Percentiles rank a stretch among this genome's conserved stretches.
phyloP scores from a whole-genome alignment of 257 asterid genomes.

The Anisodus tanguticus region DNA sequence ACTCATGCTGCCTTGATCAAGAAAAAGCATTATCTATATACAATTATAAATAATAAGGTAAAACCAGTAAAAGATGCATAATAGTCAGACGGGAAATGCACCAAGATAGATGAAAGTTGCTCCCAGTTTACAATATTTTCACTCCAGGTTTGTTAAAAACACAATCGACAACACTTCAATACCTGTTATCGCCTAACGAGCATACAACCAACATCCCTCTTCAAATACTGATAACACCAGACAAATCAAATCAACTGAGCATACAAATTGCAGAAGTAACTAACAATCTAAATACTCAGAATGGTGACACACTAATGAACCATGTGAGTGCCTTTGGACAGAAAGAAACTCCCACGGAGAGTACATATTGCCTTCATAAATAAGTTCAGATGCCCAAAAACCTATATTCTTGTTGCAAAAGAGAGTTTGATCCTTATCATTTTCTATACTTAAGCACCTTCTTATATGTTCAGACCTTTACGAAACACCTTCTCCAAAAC shows the following conservation, averaged over 20 bases:
- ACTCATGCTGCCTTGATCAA: neutral
- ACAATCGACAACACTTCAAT: neutral
- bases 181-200: neutral
- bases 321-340: constrained; percentile 19
- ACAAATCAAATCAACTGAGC: constrained; percentile 22
- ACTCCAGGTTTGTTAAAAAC: neutral
- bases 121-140: neutral
- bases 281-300: neutral
- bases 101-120: neutral
- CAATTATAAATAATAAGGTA: neutral
- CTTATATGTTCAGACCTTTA: too few relatives aligned
- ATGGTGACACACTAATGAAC: neutral
- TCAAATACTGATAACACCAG: neutral
- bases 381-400: neutral
- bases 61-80: neutral
- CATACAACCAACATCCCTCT: constrained; percentile 19
- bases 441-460: neutral
- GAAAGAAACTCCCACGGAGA: neutral
- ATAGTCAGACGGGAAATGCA: constrained; percentile 8
- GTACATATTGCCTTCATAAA: neutral
- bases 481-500: too few relatives aligned
- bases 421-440: neutral
- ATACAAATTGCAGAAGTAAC: neutral
- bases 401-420: neutral
- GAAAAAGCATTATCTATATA: neutral